These are phyloP conservation scores for Aspergillus tubingensis DNA, from an alignment of 2,329 filamentous ascomycete species.

Conservation along the genomic window DNA sequence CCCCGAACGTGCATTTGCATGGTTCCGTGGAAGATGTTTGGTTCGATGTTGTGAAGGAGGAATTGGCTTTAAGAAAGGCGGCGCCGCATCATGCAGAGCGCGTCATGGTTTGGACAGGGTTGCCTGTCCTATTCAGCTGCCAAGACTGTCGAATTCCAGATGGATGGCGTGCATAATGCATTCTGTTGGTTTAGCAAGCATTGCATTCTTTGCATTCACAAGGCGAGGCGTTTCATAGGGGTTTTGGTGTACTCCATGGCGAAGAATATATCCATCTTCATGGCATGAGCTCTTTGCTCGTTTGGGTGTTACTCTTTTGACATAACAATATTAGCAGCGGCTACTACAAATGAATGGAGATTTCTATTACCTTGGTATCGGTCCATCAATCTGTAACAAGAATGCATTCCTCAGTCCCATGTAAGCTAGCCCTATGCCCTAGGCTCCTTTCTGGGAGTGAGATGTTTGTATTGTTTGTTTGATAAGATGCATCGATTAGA, in stretches of 20 bases:
- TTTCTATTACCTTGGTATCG: not conserved
- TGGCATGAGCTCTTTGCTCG: conserved; percentile 12
- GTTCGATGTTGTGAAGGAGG: conserved; percentile 40
- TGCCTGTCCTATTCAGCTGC: conserved; percentile 42
- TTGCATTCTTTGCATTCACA: conserved; percentile 6
- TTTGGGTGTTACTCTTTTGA: conserved; percentile 2
- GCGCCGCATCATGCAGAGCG: conserved; percentile 38
- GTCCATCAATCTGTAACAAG: not conserved
- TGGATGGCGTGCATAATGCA: conserved; percentile 36
- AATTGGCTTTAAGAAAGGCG: conserved; percentile 32
- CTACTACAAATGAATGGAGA: not conserved
- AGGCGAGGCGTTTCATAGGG: conserved; percentile 13
- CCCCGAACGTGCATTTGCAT: conserved; percentile 33
- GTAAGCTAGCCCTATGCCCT: not conserved
- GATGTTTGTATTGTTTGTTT: not conserved
- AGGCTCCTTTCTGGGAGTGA: not conserved
- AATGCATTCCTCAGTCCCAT: not conserved
- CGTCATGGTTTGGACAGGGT: conserved; percentile 35
- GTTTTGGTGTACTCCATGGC: conserved; percentile 6
- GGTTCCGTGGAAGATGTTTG: conserved; percentile 41
- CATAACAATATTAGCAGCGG: not conserved
- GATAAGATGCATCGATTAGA: not conserved
- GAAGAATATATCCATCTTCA: conserved; percentile 9
- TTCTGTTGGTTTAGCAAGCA: conserved; percentile 10
- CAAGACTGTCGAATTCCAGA: conserved; percentile 31